Conservation (phyloP, 495 filamentous ascomycete species). For the Penicillium taxi region DNA sequence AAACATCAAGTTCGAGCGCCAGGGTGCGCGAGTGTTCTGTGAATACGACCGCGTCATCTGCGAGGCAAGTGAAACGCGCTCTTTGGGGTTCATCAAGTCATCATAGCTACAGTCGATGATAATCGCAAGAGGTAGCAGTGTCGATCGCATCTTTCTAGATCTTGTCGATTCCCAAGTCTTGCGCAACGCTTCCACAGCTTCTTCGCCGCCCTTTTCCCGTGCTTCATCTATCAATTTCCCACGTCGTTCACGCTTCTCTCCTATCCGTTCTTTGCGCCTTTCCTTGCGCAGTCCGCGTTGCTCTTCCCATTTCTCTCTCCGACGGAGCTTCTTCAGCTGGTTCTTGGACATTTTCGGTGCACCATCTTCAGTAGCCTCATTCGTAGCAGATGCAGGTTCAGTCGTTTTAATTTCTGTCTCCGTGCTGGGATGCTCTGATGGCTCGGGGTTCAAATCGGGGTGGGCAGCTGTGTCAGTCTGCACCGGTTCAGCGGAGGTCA, state of each 20-base stretch:
- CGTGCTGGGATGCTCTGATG: not conserved
- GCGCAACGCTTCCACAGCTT: conserved; percentile 25
- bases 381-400: conserved; percentile 1
- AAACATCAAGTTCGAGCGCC: conserved; percentile 60
- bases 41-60: conserved; percentile 87
- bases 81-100: conserved; percentile 73
- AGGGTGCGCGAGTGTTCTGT: conserved; percentile 62
- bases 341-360: conserved; percentile 62
- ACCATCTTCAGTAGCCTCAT: conserved; percentile 10
- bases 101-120: conserved; percentile 92
- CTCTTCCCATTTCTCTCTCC: conserved; percentile 59
- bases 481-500: conserved; percentile 6
- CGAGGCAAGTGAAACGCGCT: conserved; percentile 68
- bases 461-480: not conserved
- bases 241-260: conserved; percentile 55
- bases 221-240: conserved; percentile 31
- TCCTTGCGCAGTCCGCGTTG: conserved; percentile 59
- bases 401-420: not conserved
- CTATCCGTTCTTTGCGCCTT: conserved; percentile 63
- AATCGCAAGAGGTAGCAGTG: conserved; percentile 63
- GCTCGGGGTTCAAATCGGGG: not conserved
- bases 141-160: conserved; percentile 26
- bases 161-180: conserved; percentile 26
- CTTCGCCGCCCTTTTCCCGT: conserved; percentile 19
- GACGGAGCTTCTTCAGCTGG: conserved; percentile 64